These are phyloP conservation scores for Orychophragmus violaceus DNA, from an alignment of 345 rosid genomes.

Conservation along the genomic window DNA sequence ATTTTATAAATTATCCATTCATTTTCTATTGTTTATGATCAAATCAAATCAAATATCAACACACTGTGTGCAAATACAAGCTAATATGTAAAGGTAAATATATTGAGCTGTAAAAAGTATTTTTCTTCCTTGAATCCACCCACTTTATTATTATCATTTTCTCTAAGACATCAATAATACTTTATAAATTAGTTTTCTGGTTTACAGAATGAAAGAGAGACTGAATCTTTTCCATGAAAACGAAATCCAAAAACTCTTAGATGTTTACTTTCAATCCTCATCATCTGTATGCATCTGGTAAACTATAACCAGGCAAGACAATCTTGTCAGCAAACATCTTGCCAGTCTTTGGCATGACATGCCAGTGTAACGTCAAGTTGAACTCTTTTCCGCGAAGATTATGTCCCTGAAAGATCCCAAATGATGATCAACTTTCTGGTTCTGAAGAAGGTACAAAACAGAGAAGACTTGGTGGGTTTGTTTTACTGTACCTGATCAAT, in stretches of 20 bases:
- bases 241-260: constrained; percentile 18
- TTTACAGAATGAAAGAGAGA: not conserved
- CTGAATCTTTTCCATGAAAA: not conserved
- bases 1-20: constrained; percentile 12
- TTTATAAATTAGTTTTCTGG: not conserved
- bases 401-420: constrained; percentile 50
- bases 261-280: constrained; percentile 9
- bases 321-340: constrained; percentile 79
- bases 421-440: not conserved
- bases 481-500: constrained; percentile 66
- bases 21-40: constrained; percentile 5
- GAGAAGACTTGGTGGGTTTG: not conserved
- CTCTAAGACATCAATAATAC: not conserved
- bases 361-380: constrained; percentile 93
- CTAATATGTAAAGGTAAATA: not conserved
- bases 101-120: not conserved
- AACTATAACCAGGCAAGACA: constrained; percentile 63
- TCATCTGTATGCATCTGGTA: constrained; percentile 75
- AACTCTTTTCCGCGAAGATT: constrained; percentile 75
- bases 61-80: not conserved
- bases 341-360: constrained; percentile 94
- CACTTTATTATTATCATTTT: no score
- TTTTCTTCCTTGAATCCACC: no score
- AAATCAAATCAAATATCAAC: not conserved
- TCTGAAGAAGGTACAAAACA: not conserved